These are phyloP conservation scores for Lentinula sp. DNA, from an alignment of 768 basidiomycete genomes.

Conservation along the genomic window DNA sequence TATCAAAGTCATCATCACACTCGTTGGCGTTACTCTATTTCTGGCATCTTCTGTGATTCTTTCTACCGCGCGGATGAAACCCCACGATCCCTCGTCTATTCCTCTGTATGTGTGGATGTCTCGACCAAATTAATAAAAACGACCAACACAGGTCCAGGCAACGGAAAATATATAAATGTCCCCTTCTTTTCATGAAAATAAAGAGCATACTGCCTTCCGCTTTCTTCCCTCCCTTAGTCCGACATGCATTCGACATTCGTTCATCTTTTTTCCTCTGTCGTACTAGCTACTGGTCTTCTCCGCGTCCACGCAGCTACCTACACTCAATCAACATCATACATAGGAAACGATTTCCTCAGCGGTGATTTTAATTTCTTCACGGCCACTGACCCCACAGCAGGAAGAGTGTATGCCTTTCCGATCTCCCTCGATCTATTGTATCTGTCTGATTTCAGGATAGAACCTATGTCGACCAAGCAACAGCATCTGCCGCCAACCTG, in stretches of 20 bases:
- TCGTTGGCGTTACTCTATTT: neutral
- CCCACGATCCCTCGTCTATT: neutral
- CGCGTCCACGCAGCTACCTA: constrained; percentile 1
- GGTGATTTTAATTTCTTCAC: constrained; percentile 17
- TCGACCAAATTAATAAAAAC: neutral
- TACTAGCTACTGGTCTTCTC: neutral
- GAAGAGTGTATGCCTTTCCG: constrained; percentile 33
- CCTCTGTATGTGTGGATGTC: neutral
- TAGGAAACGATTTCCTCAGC: constrained; percentile 18
- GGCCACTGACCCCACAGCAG: constrained; percentile 38
- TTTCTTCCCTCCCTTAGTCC: neutral
- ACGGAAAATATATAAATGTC: neutral
- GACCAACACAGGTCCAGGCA: neutral
- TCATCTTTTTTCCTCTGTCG: neutral
- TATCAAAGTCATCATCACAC: neutral
- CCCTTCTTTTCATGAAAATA: too few relatives aligned
- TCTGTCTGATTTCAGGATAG: constrained; percentile 14
- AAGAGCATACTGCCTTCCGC: neutral
- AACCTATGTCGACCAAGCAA: constrained; percentile 39
- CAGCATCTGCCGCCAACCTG: constrained; percentile 48
- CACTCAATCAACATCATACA: neutral
- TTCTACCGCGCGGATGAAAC: neutral
- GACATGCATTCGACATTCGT: constrained; percentile 1
- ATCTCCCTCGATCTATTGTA: neutral
- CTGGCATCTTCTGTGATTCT: neutral